These are phyloP conservation scores for Lagenidium giganteum DNA, from an alignment of 352 stramenopile genomes.

Conservation along the genomic window DNA sequence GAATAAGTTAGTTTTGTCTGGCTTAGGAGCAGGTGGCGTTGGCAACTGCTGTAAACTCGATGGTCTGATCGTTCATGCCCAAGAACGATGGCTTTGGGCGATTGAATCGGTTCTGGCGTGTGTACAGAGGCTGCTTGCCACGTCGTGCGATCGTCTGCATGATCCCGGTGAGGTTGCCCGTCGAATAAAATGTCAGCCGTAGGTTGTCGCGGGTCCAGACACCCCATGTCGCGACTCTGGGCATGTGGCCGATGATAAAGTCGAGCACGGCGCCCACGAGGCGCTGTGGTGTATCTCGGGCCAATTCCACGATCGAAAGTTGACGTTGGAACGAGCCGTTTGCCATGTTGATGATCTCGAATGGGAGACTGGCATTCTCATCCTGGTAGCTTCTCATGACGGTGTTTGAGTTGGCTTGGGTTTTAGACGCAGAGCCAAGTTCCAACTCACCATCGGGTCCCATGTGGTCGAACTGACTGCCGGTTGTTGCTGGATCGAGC, in stretches of 20 bases:
- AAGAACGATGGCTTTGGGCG: not conserved
- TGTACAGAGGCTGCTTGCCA: conserved; percentile 12
- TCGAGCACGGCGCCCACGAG: conserved; percentile 17
- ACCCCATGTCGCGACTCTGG: conserved; percentile 4
- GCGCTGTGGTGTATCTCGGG: conserved; percentile 15
- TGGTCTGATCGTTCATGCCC: too few species aligned
- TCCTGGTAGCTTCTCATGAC: too few species aligned
- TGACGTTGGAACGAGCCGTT: conserved; percentile 16
- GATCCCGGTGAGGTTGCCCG: conserved; percentile 19
- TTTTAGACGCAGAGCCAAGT: not conserved
- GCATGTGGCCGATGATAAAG: conserved; percentile 23
- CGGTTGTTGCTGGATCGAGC: conserved; percentile 6
- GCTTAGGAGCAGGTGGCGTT: too few species aligned
- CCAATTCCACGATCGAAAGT: conserved; percentile 26
- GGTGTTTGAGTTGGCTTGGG: not conserved
- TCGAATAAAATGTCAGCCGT: conserved; percentile 28
- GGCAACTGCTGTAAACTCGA: not conserved
- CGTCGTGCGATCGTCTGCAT: conserved; percentile 18
- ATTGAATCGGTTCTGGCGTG: conserved; percentile 18
- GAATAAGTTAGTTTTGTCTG: too few species aligned
- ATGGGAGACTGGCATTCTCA: conserved; percentile 12
- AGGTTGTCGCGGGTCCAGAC: conserved; percentile 16
- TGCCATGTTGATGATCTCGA: conserved; percentile 28
- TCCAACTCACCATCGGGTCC: not conserved
- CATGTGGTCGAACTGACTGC: not conserved